Evolutionary conservation across 495 filamentous ascomycete species (phyloP).

Genomic region (Neohortaea acidophila): DNA sequence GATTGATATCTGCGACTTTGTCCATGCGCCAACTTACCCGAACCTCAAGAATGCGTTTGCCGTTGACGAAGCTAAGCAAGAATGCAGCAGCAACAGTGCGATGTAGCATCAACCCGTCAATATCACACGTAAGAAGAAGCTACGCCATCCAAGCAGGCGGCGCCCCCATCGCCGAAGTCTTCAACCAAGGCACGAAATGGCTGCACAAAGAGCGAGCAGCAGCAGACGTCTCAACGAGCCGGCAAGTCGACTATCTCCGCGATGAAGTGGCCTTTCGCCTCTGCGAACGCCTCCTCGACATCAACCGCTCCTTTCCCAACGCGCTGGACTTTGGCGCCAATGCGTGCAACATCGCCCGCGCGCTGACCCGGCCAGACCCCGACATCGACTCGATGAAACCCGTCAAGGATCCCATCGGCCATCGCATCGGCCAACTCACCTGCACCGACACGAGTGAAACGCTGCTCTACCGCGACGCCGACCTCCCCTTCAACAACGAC

Average conservation of each 20-base stretch:
- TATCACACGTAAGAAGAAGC: too few species aligned
- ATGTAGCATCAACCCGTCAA: too few species aligned
- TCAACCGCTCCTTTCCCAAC: constrained; percentile 69
- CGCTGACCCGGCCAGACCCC: constrained; percentile 52
- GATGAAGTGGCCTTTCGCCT: constrained; percentile 79
- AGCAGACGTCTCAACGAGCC: constrained; percentile 48
- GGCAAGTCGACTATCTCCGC: constrained; percentile 76
- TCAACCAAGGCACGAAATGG: constrained; percentile 75
- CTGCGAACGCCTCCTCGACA: constrained; percentile 81
- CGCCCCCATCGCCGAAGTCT: constrained; percentile 68
- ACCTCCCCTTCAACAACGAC: constrained; percentile 57
- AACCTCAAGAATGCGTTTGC: too few species aligned
- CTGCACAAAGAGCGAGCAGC: constrained; percentile 82
- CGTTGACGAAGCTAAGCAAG: too few species aligned
- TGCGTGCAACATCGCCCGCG: constrained; percentile 80
- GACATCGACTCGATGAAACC: constrained; percentile 33
- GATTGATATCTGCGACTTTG: too few species aligned
- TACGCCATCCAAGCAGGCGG: constrained; percentile 69
- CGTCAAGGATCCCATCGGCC: constrained; percentile 45
- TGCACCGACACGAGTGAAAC: constrained; percentile 65
- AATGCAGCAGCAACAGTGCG: too few species aligned
- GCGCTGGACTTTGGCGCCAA: constrained; percentile 94
- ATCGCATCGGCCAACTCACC: constrained; percentile 52
- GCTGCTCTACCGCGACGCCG: constrained; percentile 68
- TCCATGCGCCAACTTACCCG: too few species aligned